Evolutionary conservation across 108 stramenopile species (phyloP), one percentile per base, ranked within the genome.

Genomic region (Cylindrotheca fusiformis): DNA sequence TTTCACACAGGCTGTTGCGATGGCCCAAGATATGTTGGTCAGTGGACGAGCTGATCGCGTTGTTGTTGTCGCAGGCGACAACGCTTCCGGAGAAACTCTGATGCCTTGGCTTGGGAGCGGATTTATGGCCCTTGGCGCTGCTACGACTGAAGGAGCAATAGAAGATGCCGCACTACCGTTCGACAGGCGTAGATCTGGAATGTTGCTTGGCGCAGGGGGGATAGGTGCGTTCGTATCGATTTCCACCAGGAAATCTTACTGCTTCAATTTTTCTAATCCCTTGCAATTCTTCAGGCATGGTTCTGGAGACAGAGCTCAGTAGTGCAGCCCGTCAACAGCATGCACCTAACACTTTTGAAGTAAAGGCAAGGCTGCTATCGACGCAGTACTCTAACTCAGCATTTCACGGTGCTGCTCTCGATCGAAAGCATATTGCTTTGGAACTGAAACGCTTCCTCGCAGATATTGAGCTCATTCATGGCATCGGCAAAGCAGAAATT

Each of bases 341-440:
- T 36, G 71, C 79, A 24, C 55, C 57, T 46, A 58, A 75, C 32
- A 80, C 78, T 22, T 88, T 83, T 52, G 67, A 72, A 21, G 79
- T 91, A n/a, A 82, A 91, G 71, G 90, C 91, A 28, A 68, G 92
- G 19, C 74, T 97, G 28, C 71, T 97, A 36, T 87, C 83, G 26
- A 95, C 96, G 21, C 96, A 95, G 75, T 94, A 94, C 60, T 91
- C 90, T 48, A 98, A 98, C 67, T 90, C 88, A 8, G 97, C 97
- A 23, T 97, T 75, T 76, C 97, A 98, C 63, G 97, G 97, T 24
- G 97, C 97, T 2, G 93, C 96, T 24, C 70, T 98, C 77, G 94
- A 96, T 65, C 68, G 91, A 32, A 82, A 90, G 26, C 97, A 98
- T 65, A 98, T 98, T 65, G 94, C 80, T 22, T 78, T 85, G 3